These are phyloP conservation scores for Drechslerella stenobrocha DNA, from an alignment of 2,329 filamentous ascomycete species.

Conservation along the genomic window DNA sequence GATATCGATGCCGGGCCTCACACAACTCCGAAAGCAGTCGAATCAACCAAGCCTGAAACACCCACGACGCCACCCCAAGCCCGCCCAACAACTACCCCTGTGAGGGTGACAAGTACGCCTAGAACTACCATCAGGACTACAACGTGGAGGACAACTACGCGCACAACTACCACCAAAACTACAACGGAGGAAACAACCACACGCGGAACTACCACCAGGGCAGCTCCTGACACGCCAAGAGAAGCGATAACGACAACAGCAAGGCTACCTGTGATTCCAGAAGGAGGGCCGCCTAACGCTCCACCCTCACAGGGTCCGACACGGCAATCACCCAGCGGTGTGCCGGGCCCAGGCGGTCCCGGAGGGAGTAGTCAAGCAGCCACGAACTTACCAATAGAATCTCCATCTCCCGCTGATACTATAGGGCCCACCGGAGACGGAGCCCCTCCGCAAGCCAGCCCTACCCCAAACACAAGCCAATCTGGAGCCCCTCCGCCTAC, in stretches of 20 bases:
- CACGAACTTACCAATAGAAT: too few relatives aligned
- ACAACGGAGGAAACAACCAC: constrained; percentile 2
- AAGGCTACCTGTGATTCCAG: not conserved
- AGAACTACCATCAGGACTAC: constrained; percentile 16
- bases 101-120: constrained; percentile 6
- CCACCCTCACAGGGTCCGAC: too few relatives aligned
- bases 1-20: constrained; percentile 6
- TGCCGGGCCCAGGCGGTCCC: too few relatives aligned
- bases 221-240: constrained; percentile 3
- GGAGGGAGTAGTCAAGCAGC: too few relatives aligned
- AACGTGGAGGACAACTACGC: constrained; percentile 4
- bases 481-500: too few relatives aligned
- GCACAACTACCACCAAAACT: constrained; percentile 7
- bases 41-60: constrained; percentile 13
- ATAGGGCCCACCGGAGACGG: too few relatives aligned
- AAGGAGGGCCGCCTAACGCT: constrained; percentile 12
- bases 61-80: not conserved
- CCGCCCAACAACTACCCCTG: too few relatives aligned
- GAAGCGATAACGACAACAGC: not conserved
- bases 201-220: not conserved
- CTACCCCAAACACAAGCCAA: too few relatives aligned
- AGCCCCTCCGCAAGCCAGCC: too few relatives aligned
- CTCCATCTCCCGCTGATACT: too few relatives aligned
- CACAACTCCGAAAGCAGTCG: constrained; percentile 23
- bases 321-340: too few relatives aligned